These are phyloP conservation scores for Rheum nobile DNA, from an alignment of 148 eudicot genomes.

Conservation along the genomic window DNA sequence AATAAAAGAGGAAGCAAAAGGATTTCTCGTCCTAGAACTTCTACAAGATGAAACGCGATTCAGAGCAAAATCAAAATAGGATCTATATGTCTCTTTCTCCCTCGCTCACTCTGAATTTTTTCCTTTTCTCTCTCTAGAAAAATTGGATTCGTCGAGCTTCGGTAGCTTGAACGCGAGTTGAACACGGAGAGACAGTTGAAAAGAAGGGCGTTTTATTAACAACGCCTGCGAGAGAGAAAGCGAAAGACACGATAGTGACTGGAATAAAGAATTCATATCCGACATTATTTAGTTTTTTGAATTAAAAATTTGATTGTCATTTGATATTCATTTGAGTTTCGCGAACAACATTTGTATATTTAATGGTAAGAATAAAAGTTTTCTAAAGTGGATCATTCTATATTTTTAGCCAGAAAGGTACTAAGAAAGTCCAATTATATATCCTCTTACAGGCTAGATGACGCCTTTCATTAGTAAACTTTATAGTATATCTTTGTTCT, in stretches of 20 bases:
- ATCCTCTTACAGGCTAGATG: no score
- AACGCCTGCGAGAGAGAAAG: conserved; percentile 1
- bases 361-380: no score
- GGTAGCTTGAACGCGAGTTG: conserved; percentile 67
- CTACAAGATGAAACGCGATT: background rate
- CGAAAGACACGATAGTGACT: background rate
- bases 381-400: no score
- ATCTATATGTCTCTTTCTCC: background rate
- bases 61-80: background rate
- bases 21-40: background rate
- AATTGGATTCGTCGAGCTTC: conserved; percentile 16
- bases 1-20: background rate
- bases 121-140: conserved; percentile 4
- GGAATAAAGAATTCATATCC: background rate
- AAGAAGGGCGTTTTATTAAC: conserved; percentile 6
- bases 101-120: background rate
- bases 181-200: conserved; percentile 79
- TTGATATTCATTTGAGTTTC: background rate
- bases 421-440: no score
- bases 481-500: no score
- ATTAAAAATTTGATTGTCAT: background rate
- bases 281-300: background rate
- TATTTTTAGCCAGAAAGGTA: no score
- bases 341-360: background rate
- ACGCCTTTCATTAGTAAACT: no score